phyloP scores from a whole-genome alignment of 129 eudicot genomes.

The Saposhnikovia divaricata region DNA sequence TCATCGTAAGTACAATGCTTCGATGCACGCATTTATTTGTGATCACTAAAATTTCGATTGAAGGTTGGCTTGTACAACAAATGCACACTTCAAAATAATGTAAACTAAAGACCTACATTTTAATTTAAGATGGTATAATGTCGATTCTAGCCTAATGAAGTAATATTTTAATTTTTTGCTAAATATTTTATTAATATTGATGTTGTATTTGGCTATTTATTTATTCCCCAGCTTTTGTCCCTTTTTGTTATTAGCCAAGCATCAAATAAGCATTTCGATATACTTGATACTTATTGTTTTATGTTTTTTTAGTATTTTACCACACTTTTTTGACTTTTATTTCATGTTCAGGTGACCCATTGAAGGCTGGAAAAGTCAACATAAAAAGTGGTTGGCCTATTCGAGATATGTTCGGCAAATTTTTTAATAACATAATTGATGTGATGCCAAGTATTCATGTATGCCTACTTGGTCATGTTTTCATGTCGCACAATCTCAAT shows the following conservation, averaged over 20 bases:
- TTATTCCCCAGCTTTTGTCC: too few species aligned
- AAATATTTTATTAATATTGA: background rate
- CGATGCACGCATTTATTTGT: too few species aligned
- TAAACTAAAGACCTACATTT: too few species aligned
- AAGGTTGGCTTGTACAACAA: too few species aligned
- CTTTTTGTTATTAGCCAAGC: too few species aligned
- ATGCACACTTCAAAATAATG: too few species aligned
- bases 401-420: conserved; percentile 10
- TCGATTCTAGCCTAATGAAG: too few species aligned
- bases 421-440: conserved; percentile 28
- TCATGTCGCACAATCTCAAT: background rate
- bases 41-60: too few species aligned
- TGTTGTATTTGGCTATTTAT: background rate
- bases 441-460: conserved; percentile 21
- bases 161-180: too few species aligned
- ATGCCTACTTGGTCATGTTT: background rate
- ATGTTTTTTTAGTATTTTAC: background rate
- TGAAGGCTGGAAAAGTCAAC: conserved; percentile 31
- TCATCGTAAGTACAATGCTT: too few species aligned
- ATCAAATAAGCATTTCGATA: too few species aligned
- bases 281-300: background rate
- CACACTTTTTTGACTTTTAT: background rate
- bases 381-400: conserved; percentile 10
- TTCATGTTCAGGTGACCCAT: conserved; percentile 37
- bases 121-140: too few species aligned